Evolutionary conservation across 257 asterid genomes (phyloP), one percentile per base, ranked within the genome.

Genomic region (Rauvolfia tetraphylla): DNA sequence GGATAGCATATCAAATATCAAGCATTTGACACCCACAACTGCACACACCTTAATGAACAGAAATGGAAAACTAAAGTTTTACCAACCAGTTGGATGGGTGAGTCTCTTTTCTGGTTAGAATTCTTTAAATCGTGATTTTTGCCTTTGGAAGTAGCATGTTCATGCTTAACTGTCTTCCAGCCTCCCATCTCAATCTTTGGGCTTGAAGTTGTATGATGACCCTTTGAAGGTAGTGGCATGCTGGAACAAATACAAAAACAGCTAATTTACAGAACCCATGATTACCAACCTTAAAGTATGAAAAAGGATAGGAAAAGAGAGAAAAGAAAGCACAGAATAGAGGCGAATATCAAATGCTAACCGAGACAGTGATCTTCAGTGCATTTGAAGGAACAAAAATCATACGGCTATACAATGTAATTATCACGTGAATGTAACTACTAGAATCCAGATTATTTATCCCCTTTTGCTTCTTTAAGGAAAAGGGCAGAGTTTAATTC

Each of bases 101-200:
- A 72, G 72, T 67, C 79, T 68, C 78, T 85, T 74, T 82, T 79
- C 82, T 75, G 77, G 82, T 70, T 87, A 81, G 73, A 83, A 76
- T 75, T 83, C 84, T 67, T 76, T 9, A 23, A 66, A 77, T 46
- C 36, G 42, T 56, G 75, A 73, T 23, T 81, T 83, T 80, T 84
- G 65, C 49, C 81, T 81, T 82, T 87, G 54, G 78, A 57, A 75
- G 81, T 71, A 81, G 79, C 75, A 80, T 46, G 78, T 67, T 86
- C 84, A 58, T 51, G 89, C 76, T 87, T 92, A 46, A 89, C 97
- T 31, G 97, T 84, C 62, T 87, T 90, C 97, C 97, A 92, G 76
- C 90, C 81, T 70, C 93, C 91, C 67, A 4, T 73, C 78, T 88
- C 87, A 68, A 72, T 82, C 85, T 84, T 87, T 34, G 85, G 87